Evolutionary conservation across 1,139 yeast species (phyloP), one percentile per base, ranked within the genome.

Genomic region (Suhomyces ambrosiae): DNA sequence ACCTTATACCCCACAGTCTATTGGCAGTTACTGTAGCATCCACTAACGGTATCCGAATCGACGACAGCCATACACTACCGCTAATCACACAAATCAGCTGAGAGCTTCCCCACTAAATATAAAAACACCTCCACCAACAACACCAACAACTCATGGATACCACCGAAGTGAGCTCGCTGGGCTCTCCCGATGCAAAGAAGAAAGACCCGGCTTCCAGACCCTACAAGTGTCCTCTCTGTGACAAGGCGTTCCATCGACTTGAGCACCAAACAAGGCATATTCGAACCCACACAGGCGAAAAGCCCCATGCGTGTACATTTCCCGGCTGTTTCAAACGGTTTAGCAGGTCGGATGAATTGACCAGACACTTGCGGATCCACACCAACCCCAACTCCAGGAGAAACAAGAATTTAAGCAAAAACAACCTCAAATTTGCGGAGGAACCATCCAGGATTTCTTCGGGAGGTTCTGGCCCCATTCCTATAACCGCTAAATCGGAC

Each of bases 181-280:
- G 32, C 27, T 26, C 26, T 17, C n/a, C n/a, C n/a, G n/a, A n/a
- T n/a, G n/a, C n/a, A n/a, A 37, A 32, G 29, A 54, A 54, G 42
- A 57, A 53, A 37, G 58, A 54, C 38, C 48, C 52, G 11, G 23
- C 50, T 13, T 41, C 41, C 16, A 56, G 76, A 40, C 85, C 85
- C 4, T 79, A 77, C 56, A 70, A 73, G 38, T 80, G 86, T 55
- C 74, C 79, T 30, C 61, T 80, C 52, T 80, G 87, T 65, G 66
- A 69, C 50, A 72, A 81, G 59, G 79, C 84, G 32, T 74, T 83
- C 54, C 84, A 79, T 52, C 63, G 86, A 45, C 56, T 79, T 37
- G 86, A 80, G 53, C 86, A 82, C 55, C 82, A 81, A 53, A 79
- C 87, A 7, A 73, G 89, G 49, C 90, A 83, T 53, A 81, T 80